Conservation (phyloP, 768 basidiomycete species). For the Paxillus involutus region DNA sequence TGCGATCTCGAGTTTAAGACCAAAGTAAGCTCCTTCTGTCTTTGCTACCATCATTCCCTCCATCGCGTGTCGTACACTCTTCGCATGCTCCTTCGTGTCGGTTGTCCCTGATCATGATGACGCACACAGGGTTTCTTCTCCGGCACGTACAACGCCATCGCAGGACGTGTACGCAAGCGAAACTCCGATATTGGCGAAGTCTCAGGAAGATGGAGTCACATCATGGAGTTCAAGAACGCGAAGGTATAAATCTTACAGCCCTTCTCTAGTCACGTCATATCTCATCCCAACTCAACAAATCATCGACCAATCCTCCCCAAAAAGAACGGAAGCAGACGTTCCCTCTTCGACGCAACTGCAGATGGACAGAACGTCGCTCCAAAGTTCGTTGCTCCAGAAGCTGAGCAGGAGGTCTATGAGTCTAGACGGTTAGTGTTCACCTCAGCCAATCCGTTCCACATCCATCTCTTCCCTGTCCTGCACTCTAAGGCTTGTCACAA, state of each 20-base stretch:
- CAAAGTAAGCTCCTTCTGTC: slow-evolving; percentile 53
- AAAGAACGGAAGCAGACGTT: slow-evolving; percentile 67
- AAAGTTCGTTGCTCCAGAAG: slow-evolving; percentile 83
- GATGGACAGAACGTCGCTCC: slow-evolving; percentile 74
- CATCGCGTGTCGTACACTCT: neutral
- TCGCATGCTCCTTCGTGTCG: neutral
- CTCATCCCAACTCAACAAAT: neutral
- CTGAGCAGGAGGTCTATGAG: slow-evolving; percentile 88
- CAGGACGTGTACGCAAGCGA: slow-evolving; percentile 72
- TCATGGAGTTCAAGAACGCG: slow-evolving; percentile 79
- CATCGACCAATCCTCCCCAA: neutral
- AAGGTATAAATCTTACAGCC: slow-evolving; percentile 45
- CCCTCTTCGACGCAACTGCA: slow-evolving; percentile 81
- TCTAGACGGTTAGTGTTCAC: slow-evolving; percentile 66
- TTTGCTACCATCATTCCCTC: neutral
- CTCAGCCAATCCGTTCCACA: neutral
- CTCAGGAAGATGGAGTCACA: slow-evolving; percentile 85
- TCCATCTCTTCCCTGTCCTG: neutral
- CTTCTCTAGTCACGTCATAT: neutral
- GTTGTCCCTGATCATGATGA: neutral
- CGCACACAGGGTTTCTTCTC: slow-evolving; percentile 85
- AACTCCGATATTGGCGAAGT: slow-evolving; percentile 78
- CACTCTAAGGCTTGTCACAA: neutral
- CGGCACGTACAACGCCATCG: slow-evolving; percentile 90
- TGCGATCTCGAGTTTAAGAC: slow-evolving; percentile 98